Percentiles rank a stretch among this genome's conserved stretches.
These are phyloP conservation scores for Penicillium concentricum DNA, from an alignment of 2,329 filamentous ascomycete species.

Conservation along the genomic window DNA sequence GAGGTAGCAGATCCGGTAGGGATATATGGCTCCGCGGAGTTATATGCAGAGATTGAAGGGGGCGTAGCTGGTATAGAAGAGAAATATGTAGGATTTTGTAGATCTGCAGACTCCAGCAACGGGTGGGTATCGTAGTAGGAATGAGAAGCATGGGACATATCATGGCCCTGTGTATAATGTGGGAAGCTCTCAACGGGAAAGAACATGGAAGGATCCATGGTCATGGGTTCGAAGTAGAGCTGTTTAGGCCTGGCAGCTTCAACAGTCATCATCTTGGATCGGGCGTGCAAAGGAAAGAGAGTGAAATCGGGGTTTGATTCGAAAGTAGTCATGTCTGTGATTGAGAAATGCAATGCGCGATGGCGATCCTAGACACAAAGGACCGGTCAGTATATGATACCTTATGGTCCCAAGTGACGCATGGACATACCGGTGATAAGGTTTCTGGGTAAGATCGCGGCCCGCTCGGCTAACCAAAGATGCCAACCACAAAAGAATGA, in stretches of 20 bases:
- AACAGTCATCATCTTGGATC: slow-evolving; percentile 33
- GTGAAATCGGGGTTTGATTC: slow-evolving; percentile 14
- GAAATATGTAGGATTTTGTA: slow-evolving; percentile 28
- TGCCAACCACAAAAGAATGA: slow-evolving; percentile 16
- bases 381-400: neutral
- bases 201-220: slow-evolving; percentile 37
- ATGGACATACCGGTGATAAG: slow-evolving; percentile 21
- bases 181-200: slow-evolving; percentile 30
- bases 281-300: slow-evolving; percentile 8
- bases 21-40: slow-evolving; percentile 44
- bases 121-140: slow-evolving; percentile 31
- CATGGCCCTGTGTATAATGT: slow-evolving; percentile 21
- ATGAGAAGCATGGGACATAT: slow-evolving; percentile 22
- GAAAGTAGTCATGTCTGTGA: slow-evolving; percentile 11
- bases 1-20: slow-evolving; percentile 63
- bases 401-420: neutral
- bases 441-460: slow-evolving; percentile 22
- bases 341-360: neutral
- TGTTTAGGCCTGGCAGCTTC: slow-evolving; percentile 33
- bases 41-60: slow-evolving; percentile 30
- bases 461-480: slow-evolving; percentile 23
- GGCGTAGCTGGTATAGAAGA: slow-evolving; percentile 35
- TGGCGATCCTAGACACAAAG: neutral
- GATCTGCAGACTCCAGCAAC: slow-evolving; percentile 29
- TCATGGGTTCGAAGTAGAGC: slow-evolving; percentile 31